Evolutionary conservation across 805 yeast genomes (phyloP), one percentile per base, ranked within the genome.

Genomic region (Metschnikowia hibisci): DNA sequence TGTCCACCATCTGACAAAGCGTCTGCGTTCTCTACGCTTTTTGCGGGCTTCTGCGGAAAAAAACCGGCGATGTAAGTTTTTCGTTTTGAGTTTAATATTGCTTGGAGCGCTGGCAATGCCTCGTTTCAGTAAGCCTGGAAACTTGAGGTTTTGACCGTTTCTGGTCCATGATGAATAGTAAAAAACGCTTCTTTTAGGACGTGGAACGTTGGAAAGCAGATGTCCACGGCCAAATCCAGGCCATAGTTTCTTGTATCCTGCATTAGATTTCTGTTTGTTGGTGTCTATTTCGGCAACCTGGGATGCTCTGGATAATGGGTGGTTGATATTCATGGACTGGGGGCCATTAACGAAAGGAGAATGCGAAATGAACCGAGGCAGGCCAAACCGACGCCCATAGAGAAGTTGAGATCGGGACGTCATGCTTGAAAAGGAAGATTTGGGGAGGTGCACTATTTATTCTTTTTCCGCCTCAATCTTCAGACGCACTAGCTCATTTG

Each of bases 101-200:
- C 60, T 65, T 22, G 66, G 68, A 31, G 73, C 72, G 25, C 56
- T 60, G 9, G 67, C 64, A 34, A 70, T 51, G 45, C 52, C 62
- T 30, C 74, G 52, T 42, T 55, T 57, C 8, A 67, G 57, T 32
- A 58, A 41, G 9, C 48, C 50, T 10, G 63, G 61, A 15, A 50
- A 31, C 23, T 38, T 41, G 40, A 52, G 46, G 16, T 42, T 42
- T 18, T 33, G 42, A 26, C 49, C 42, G 15, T 43, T 43, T 26
- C 56, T 55, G 46, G 69, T 57, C 62, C 76, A 72, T 15, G 71
- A 61, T 37, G 74, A 70, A 59, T 77, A 77, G 57, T 77, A 77
- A 35, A 76, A 65, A 1, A 71, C 73, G 41, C 72, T 74, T 49
- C 81, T 60, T 57, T 76, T 78, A 6, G 84, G 81, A 44, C 81